Evolutionary conservation across 2,329 filamentous ascomycete species (phyloP).

Genomic region (Sclerotinia spermophila): DNA sequence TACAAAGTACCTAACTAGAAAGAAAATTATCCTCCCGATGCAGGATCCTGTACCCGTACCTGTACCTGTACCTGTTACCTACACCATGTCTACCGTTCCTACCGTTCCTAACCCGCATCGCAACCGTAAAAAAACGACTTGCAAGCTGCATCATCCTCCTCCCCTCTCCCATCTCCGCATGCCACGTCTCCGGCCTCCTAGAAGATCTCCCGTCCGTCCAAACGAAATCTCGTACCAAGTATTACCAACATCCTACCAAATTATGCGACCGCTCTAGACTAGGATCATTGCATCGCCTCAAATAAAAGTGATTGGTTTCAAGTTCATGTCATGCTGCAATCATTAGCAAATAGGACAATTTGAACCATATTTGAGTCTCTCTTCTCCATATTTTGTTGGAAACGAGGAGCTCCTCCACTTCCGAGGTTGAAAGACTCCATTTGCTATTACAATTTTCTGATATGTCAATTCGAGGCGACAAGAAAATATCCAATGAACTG

Average conservation of each 20-base stretch:
- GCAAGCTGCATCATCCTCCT: not conserved
- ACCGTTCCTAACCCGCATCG: not conserved
- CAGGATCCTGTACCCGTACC: not conserved
- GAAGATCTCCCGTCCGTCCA: constrained; percentile 12
- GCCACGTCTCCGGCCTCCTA: constrained; percentile 14
- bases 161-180: constrained; percentile 7
- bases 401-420: not conserved
- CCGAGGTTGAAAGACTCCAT: not conserved
- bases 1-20: not conserved
- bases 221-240: constrained; percentile 9
- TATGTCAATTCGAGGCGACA: not conserved
- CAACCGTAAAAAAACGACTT: not conserved
- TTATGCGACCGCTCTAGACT: constrained; percentile 10
- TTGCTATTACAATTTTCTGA: constrained; percentile 3
- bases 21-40: not conserved
- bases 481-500: not conserved
- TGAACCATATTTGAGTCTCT: not conserved
- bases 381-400: not conserved
- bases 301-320: constrained; percentile 2
- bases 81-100: not conserved
- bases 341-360: constrained; percentile 2
- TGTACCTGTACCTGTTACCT: no score
- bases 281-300: constrained; percentile 12
- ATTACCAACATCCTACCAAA: not conserved
- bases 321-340: not conserved